phyloP scores from a whole-genome alignment of 192 early-diverging fungal species.

The Coemansia sp. region DNA sequence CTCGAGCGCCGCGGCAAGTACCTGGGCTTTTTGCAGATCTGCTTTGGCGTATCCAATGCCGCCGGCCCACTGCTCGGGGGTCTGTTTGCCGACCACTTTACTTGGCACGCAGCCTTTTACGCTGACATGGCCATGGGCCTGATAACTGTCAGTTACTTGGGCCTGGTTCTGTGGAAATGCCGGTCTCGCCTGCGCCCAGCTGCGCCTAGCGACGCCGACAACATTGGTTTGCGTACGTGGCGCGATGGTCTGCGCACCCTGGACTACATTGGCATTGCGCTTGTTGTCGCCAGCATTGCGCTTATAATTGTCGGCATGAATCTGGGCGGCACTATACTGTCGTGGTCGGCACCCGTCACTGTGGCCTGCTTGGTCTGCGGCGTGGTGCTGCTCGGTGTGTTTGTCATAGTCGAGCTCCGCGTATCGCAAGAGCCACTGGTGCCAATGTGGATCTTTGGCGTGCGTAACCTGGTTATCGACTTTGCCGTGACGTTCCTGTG shows the following conservation, averaged over 20 bases:
- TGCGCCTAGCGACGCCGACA: neutral
- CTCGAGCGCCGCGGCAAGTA: constrained; percentile 72
- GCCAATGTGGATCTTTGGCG: constrained; percentile 62
- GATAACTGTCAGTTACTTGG: constrained; percentile 54
- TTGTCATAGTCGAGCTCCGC: constrained; percentile 65
- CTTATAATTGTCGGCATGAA: constrained; percentile 72
- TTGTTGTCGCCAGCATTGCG: constrained; percentile 59
- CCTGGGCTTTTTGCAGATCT: constrained; percentile 59
- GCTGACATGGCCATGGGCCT: constrained; percentile 77
- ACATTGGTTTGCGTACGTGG: constrained; percentile 9
- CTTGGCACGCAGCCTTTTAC: constrained; percentile 71
- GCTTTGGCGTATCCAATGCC: constrained; percentile 58
- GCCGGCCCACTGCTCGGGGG: constrained; percentile 62
- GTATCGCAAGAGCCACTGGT: constrained; percentile 58
- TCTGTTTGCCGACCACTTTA: constrained; percentile 55
- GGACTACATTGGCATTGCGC: constrained; percentile 63
- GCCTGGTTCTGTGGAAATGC: constrained; percentile 49
- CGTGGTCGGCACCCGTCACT: constrained; percentile 59
- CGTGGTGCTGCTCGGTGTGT: constrained; percentile 44
- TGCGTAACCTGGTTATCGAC: constrained; percentile 49
- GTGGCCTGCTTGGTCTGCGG: constrained; percentile 48
- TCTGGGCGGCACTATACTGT: constrained; percentile 66
- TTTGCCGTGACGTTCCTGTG: constrained; percentile 40
- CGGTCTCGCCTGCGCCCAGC: constrained; percentile 42
- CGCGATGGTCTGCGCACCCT: constrained; percentile 38